Percentiles rank a stretch among this genome's conserved stretches.
phyloP scores from a whole-genome alignment of 2,329 filamentous ascomycete species.

The Fusarium secorum region DNA sequence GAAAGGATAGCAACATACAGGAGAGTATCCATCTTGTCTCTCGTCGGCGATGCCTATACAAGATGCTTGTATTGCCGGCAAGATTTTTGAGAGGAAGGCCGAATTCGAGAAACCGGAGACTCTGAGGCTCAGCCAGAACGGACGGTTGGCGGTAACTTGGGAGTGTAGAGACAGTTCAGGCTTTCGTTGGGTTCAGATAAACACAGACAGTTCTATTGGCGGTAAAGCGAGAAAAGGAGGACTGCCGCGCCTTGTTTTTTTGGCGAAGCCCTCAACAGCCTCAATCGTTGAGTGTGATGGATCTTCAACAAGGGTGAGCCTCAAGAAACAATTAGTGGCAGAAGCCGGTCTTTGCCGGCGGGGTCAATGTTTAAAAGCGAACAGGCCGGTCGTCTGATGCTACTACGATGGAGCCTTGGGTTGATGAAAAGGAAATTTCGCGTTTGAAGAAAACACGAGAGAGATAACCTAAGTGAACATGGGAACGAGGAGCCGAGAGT shows the following conservation, averaged over 20 bases:
- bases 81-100: not conserved
- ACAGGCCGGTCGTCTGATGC: conserved; percentile 3
- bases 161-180: not conserved
- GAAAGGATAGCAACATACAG: conserved; percentile 57
- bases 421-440: not conserved
- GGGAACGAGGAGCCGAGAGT: not conserved
- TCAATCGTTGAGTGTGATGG: not conserved
- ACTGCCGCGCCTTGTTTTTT: not conserved
- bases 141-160: not conserved
- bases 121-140: not conserved
- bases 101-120: not conserved
- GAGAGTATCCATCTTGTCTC: conserved; percentile 64
- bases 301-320: conserved; percentile 4
- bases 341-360: conserved; percentile 26
- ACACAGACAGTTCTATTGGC: not conserved
- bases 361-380: conserved; percentile 7
- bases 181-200: not conserved
- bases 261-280: not conserved
- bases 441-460: not conserved
- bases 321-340: not conserved
- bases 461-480: not conserved
- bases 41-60: conserved; percentile 15
- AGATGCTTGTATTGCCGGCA: not conserved
- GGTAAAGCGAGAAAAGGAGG: not conserved
- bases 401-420: not conserved